These are phyloP conservation scores for Trametes elegans DNA, from an alignment of 768 basidiomycete species.

Conservation along the genomic window DNA sequence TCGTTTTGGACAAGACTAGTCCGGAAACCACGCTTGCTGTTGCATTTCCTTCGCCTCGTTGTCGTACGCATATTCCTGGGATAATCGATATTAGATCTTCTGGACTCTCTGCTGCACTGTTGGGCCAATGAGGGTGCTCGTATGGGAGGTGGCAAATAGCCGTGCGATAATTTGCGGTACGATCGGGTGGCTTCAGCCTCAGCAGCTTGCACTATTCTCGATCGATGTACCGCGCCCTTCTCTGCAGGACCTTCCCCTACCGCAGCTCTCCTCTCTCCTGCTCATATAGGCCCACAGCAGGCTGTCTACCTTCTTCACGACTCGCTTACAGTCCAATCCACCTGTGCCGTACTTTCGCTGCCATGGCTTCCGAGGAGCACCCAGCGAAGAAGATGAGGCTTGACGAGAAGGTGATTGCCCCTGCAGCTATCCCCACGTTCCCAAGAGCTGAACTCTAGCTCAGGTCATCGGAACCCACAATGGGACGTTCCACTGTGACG, in stretches of 20 bases:
- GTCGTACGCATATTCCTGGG: background rate
- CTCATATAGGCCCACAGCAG: too few species aligned
- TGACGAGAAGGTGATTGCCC: slow-evolving; percentile 34
- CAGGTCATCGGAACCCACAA: slow-evolving; percentile 92
- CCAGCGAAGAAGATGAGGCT: slow-evolving; percentile 43
- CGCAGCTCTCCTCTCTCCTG: background rate
- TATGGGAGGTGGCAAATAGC: background rate
- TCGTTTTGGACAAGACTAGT: background rate
- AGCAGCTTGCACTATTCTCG: too few species aligned
- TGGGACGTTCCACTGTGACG: slow-evolving; percentile 96
- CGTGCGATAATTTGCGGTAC: slow-evolving; percentile 4
- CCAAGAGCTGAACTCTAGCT: background rate
- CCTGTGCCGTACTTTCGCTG: slow-evolving; percentile 4
- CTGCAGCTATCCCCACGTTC: too few species aligned
- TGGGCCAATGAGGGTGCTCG: too few species aligned
- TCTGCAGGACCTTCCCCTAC: background rate
- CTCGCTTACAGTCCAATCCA: too few species aligned
- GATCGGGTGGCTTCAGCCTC: slow-evolving; percentile 5
- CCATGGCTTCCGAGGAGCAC: slow-evolving; percentile 26
- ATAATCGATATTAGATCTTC: slow-evolving; percentile 3
- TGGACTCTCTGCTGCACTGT: too few species aligned
- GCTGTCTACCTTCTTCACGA: too few species aligned
- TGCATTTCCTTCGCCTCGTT: background rate
- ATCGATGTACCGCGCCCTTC: slow-evolving; percentile 4
- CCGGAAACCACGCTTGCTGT: background rate